Conservation (phyloP, 192 early-diverging fungal species). For the Gaertneriomyces sp. region DNA sequence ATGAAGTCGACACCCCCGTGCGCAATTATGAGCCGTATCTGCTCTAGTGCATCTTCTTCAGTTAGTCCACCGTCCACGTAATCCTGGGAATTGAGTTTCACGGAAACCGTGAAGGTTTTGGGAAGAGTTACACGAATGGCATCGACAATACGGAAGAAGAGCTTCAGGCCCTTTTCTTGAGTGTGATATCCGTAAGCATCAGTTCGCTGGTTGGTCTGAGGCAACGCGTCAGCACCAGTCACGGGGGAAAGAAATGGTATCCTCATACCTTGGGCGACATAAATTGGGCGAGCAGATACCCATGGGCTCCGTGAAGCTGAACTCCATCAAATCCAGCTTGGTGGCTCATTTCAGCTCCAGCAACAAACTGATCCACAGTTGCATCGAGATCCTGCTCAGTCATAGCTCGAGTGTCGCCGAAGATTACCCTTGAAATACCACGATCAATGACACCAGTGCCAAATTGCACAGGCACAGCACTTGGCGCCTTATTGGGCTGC, state of each 20-base stretch:
- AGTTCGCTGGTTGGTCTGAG: slow-evolving; percentile 74
- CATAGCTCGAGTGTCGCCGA: slow-evolving; percentile 46
- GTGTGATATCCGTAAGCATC: slow-evolving; percentile 72
- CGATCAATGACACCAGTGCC: too few relatives aligned
- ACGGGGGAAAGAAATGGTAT: too few relatives aligned
- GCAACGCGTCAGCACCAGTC: slow-evolving; percentile 20
- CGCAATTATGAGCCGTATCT: neutral
- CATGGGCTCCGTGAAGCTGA: slow-evolving; percentile 78
- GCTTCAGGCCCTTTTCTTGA: neutral
- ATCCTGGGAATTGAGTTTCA: neutral
- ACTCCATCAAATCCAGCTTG: slow-evolving; percentile 81
- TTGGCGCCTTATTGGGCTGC: too few relatives aligned
- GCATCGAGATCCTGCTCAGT: slow-evolving; percentile 58
- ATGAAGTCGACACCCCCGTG: neutral
- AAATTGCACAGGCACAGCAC: too few relatives aligned
- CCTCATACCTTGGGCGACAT: slow-evolving; percentile 35
- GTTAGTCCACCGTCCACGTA: slow-evolving; percentile 1
- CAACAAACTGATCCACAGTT: slow-evolving; percentile 54
- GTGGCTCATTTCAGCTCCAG: neutral
- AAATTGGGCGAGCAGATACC: slow-evolving; percentile 80
- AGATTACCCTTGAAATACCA: too few relatives aligned
- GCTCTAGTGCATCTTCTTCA: neutral
- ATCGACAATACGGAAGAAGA: neutral
- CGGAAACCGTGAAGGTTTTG: neutral
- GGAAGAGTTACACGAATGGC: neutral